A percentile compares a stretch with the other conserved stretches of the same genome.
These are phyloP conservation scores for Allium fistulosum DNA, from an alignment of 106 monocot species.

Conservation along the genomic window DNA sequence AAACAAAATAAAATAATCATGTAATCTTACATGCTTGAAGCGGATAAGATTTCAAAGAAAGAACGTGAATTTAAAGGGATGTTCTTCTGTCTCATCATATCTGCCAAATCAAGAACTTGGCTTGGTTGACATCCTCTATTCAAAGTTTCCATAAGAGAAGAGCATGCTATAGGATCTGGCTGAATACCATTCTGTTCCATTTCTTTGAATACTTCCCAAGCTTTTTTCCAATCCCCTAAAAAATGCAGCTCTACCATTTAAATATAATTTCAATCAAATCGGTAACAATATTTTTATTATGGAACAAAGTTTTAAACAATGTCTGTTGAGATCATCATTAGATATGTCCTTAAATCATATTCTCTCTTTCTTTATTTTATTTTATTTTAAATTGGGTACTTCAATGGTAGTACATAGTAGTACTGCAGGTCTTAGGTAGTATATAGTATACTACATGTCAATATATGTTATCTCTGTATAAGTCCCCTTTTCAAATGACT, in stretches of 20 bases:
- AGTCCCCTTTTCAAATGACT: no score
- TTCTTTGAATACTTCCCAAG: constrained; percentile 73
- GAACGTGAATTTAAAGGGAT: constrained; percentile 54
- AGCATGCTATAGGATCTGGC: constrained; percentile 76
- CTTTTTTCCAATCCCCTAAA: constrained; percentile 50
- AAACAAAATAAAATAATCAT: neutral
- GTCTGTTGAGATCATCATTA: no score
- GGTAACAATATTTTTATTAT: no score
- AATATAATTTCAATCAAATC: constrained; percentile 4
- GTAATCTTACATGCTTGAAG: constrained; percentile 81
- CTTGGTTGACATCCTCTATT: constrained; percentile 58
- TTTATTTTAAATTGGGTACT: no score
- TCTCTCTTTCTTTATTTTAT: no score
- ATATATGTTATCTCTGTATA: no score
- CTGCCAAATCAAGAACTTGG: constrained; percentile 59
- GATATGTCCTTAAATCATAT: no score
- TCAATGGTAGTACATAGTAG: no score
- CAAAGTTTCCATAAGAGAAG: constrained; percentile 70
- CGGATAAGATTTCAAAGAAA: constrained; percentile 62
- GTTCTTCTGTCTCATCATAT: constrained; percentile 62
- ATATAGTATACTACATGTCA: no score
- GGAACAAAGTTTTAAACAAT: no score
- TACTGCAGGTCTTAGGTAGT: no score
- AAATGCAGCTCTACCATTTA: neutral
- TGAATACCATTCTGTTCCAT: constrained; percentile 63